Conservation (phyloP, 306 rosid genomes). For the Elaeagnus macrophylla region DNA sequence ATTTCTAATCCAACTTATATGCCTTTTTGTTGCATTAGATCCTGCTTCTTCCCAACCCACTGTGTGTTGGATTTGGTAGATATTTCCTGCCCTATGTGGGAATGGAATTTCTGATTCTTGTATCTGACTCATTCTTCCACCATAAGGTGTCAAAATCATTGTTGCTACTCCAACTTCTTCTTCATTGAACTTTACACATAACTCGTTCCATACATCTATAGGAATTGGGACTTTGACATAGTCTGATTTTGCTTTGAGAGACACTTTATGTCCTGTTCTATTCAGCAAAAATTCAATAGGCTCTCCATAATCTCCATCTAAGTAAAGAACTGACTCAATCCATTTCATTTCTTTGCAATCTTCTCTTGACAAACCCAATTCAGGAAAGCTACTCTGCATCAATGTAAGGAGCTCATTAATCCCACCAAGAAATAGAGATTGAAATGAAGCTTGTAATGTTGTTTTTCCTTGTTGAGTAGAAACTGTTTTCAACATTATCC, state of each 20-base stretch:
- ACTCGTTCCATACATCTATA: slow-evolving; percentile 1
- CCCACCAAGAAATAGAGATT: slow-evolving; percentile 43
- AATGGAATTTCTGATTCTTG: slow-evolving; percentile 25
- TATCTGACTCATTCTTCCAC: slow-evolving; percentile 36
- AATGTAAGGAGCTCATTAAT: slow-evolving; percentile 29
- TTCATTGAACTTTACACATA: background rate
- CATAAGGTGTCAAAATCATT: slow-evolving; percentile 5
- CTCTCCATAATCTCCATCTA: slow-evolving; percentile 19
- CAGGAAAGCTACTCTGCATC: slow-evolving; percentile 40
- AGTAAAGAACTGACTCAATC: slow-evolving; percentile 49
- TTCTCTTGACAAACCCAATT: slow-evolving; percentile 32
- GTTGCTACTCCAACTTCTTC: background rate
- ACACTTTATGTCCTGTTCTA: background rate
- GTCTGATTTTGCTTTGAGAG: slow-evolving; percentile 9
- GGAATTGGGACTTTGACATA: slow-evolving; percentile 17
- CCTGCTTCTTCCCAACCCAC: slow-evolving; percentile 10
- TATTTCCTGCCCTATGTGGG: slow-evolving; percentile 40
- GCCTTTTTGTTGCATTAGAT: slow-evolving; percentile 7
- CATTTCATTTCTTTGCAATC: slow-evolving; percentile 45
- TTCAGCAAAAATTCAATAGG: background rate
- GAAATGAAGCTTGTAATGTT: slow-evolving; percentile 40
- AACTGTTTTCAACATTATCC: slow-evolving; percentile 22
- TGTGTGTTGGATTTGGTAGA: slow-evolving; percentile 4
- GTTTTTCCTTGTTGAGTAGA: slow-evolving; percentile 23
- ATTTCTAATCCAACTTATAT: slow-evolving; percentile 21